phyloP scores from a whole-genome alignment of 2,329 filamentous ascomycete species.

The Neonectria ditissima region DNA sequence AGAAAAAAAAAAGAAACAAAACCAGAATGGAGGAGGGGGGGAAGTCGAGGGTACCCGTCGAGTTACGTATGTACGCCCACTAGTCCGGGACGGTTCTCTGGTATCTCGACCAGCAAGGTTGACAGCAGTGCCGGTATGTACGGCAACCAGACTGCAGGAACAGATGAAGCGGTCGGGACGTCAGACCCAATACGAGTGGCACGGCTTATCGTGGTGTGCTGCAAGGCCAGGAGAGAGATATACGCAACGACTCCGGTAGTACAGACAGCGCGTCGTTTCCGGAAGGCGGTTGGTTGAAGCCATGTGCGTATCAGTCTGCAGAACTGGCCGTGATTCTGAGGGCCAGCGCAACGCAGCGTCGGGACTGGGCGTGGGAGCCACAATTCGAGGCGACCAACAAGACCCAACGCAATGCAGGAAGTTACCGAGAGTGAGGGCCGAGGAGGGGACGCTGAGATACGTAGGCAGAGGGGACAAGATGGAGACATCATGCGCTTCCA shows the following conservation, averaged over 20 bases:
- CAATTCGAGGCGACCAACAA: background rate
- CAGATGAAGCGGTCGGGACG: background rate
- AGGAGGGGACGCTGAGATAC: background rate
- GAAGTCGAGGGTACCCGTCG: slow-evolving; percentile 1
- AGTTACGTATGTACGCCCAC: background rate
- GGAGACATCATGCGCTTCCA: slow-evolving; percentile 10
- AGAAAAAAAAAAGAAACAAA: background rate
- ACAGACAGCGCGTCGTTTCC: background rate
- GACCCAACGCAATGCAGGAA: background rate
- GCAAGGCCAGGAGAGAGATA: background rate
- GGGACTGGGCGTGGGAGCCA: slow-evolving; percentile 5
- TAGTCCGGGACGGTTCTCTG: background rate
- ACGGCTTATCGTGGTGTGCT: slow-evolving; percentile 1
- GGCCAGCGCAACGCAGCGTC: slow-evolving; percentile 9
- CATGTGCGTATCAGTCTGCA: slow-evolving; percentile 4
- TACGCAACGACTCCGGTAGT: background rate
- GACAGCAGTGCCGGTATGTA: background rate
- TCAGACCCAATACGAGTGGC: slow-evolving; percentile 1
- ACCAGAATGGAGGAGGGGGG: background rate
- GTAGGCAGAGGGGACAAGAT: background rate
- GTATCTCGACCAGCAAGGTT: background rate
- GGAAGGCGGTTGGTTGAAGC: background rate
- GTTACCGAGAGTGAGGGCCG: background rate
- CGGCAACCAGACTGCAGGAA: background rate
- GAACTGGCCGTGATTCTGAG: slow-evolving; percentile 12